phyloP scores from a whole-genome alignment of 345 rosid genomes.

The Excoecaria cochinchinensis region DNA sequence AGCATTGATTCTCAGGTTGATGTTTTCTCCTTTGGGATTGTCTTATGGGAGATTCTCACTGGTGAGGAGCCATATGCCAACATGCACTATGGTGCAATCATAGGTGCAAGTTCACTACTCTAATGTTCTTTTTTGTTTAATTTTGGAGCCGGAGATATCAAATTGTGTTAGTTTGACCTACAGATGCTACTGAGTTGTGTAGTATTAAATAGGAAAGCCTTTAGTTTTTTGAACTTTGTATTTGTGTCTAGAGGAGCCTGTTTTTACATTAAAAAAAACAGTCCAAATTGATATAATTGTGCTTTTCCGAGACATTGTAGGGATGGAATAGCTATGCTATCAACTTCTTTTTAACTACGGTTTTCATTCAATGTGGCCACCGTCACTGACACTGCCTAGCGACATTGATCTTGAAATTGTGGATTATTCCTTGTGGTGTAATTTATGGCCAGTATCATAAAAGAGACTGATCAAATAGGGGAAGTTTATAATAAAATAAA shows the following conservation, averaged over 20 bases:
- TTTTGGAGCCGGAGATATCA: not conserved
- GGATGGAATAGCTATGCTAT: too few species aligned
- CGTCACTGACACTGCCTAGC: too few species aligned
- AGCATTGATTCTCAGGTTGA: slow-evolving; percentile 52
- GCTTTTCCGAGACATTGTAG: too few species aligned
- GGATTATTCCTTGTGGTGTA: not conserved
- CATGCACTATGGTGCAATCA: slow-evolving; percentile 84
- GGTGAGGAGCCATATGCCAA: slow-evolving; percentile 86
- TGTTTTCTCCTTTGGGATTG: slow-evolving; percentile 77
- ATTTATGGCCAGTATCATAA: not conserved
- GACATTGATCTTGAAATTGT: too few species aligned
- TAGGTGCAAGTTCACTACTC: slow-evolving; percentile 45
- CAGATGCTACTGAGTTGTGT: not conserved
- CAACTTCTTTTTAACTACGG: too few species aligned
- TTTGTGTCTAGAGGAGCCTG: too few species aligned
- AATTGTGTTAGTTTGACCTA: not conserved
- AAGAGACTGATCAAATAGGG: not conserved
- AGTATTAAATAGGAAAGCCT: not conserved
- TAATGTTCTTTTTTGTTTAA: slow-evolving; percentile 3
- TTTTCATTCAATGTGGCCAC: too few species aligned
- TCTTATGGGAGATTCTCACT: slow-evolving; percentile 86
- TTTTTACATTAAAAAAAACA: too few species aligned
- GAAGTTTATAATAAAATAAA: not conserved
- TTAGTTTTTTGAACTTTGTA: not conserved
- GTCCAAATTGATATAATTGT: too few species aligned